Base-by-base conservation (phyloP, 192 early-diverging fungal genomes). In the Coemansia reversa region DNA sequence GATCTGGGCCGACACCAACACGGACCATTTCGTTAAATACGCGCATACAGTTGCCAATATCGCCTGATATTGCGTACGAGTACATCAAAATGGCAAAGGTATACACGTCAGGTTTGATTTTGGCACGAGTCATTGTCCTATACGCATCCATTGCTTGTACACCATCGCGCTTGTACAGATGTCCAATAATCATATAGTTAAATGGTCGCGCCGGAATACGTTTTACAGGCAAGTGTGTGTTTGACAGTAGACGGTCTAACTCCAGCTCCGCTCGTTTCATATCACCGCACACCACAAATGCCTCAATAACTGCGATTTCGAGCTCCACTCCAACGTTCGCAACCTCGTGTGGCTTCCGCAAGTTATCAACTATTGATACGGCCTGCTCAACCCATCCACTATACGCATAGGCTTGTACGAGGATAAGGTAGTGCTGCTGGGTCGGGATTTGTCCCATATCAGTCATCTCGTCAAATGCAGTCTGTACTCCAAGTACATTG, bases 51-150 rank as follows among this genome's bases (percentile, higher is more conserved):
- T 85, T 80, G 20, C 71, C 61, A 12, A 96, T 70, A 64, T 98
- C 90, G 24, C 76, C 82, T 5, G 90, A 79, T 39, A 75, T 70
- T n/a, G 92, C 88, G 49, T 91, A 92, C 5, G 86, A 88, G 70
- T 85, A 75, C 61, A 98, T 70, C 22, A 98, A 66, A 0, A 90
- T 88, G 50, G 92, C 87, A 74, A 88, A 96, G 0, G 94, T 94
- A 56, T 87, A 71, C 5, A 69, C 63, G 65, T 92, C 87, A 0
- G 94, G 93, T 52, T 79, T 73, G 54, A 94, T 89, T 22, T 92
- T 93, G 55, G 88, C 71, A 0, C 76, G 65, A 8, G 83, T 75
- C 93, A 98, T 96, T 65, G 94, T 89, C 27, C 87, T 81, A 28
- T 94, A 83, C 5, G 92, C 67, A 8, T 70, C 76, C 64, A 93